These are phyloP conservation scores for Gymnopus androsaceus DNA, from an alignment of 1,284 basidiomycete species.

Conservation along the genomic window DNA sequence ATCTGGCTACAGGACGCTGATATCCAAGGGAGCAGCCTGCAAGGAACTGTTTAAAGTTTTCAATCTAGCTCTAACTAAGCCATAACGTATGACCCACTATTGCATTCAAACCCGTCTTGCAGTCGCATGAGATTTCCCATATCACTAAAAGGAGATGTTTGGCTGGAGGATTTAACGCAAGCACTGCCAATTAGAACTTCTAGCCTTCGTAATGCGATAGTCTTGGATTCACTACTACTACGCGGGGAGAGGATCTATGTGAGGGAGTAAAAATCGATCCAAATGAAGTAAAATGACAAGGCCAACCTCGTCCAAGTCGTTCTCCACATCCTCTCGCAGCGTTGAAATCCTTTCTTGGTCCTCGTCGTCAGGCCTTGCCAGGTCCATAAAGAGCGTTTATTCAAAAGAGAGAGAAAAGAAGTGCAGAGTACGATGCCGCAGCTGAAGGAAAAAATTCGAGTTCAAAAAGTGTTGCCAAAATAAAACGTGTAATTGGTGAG, in stretches of 20 bases:
- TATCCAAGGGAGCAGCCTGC: constrained; percentile 60
- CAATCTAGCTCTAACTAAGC: neutral
- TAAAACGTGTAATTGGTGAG: neutral
- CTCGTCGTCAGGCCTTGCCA: neutral
- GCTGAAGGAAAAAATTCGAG: neutral
- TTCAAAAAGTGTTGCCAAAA: neutral
- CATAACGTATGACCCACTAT: constrained; percentile 49
- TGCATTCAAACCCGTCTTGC: constrained; percentile 78
- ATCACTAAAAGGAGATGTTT: constrained; percentile 26
- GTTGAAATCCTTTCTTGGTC: neutral
- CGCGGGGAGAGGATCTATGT: constrained; percentile 63
- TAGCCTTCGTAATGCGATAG: constrained; percentile 53
- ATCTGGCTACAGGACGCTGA: constrained; percentile 37
- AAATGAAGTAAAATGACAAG: neutral
- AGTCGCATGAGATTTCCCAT: constrained; percentile 58
- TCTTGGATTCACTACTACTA: constrained; percentile 50
- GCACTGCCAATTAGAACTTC: constrained; percentile 62
- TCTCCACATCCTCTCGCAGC: constrained; percentile 42
- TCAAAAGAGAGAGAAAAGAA: neutral
- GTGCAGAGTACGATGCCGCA: neutral
- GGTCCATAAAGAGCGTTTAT: neutral
- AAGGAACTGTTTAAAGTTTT: constrained; percentile 48
- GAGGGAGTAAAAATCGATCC: neutral
- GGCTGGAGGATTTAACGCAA: constrained; percentile 34
- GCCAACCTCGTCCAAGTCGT: constrained; percentile 66